A percentile compares a stretch with the other conserved stretches of the same genome.
Conservation (phyloP, 2,329 filamentous ascomycete genomes). For the Botrytis paeoniae region DNA sequence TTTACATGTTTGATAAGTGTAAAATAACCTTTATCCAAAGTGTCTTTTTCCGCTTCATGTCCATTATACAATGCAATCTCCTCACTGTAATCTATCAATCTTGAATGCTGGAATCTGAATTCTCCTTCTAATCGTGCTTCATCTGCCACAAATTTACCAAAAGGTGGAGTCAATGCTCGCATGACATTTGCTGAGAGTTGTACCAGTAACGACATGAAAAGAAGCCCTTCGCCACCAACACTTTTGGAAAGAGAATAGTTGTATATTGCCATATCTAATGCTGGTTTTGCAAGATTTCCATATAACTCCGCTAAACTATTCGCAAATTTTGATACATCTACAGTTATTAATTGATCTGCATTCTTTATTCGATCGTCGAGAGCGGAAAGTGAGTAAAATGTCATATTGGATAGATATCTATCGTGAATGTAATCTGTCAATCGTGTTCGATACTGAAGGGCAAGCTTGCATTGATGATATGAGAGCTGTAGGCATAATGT, state of each 20-base stretch:
- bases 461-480: conserved; percentile 94
- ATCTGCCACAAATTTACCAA: conserved; percentile 96
- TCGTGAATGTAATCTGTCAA: conserved; percentile 95
- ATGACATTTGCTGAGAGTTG: conserved; percentile 88
- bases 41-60: conserved; percentile 93
- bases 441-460: conserved; percentile 86
- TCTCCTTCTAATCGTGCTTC: conserved; percentile 93
- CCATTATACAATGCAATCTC: conserved; percentile 91
- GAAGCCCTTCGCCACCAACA: conserved; percentile 92
- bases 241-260: conserved; percentile 90
- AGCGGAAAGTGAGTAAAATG: conserved; percentile 93
- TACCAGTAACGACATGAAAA: conserved; percentile 92
- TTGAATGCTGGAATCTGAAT: conserved; percentile 91
- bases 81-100: conserved; percentile 93
- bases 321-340: conserved; percentile 94
- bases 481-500: conserved; percentile 60
- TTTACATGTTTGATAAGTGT: conserved; percentile 99
- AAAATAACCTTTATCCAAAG: conserved; percentile 96
- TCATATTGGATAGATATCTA: conserved; percentile 94
- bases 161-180: conserved; percentile 90
- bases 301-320: conserved; percentile 94
- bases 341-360: conserved; percentile 93
- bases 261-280: conserved; percentile 95
- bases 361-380: conserved; percentile 98
- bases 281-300: conserved; percentile 91